These are phyloP conservation scores for Stipa capillata DNA, from an alignment of 176 grass and related monocot species.

Conservation along the genomic window DNA sequence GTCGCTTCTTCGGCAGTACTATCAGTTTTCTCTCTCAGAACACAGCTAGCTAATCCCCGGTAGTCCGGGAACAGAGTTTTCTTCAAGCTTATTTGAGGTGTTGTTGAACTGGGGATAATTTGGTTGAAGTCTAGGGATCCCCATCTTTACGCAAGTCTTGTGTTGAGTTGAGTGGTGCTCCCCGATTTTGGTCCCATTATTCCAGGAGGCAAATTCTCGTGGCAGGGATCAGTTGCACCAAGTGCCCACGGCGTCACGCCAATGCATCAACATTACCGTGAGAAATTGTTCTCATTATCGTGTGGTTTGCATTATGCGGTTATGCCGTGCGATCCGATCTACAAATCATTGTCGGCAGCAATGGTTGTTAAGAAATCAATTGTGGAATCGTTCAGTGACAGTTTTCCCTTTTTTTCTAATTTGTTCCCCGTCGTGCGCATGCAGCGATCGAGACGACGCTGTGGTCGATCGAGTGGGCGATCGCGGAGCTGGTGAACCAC, in stretches of 20 bases:
- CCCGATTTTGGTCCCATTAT: neutral
- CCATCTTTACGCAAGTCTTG: neutral
- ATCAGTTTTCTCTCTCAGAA: neutral
- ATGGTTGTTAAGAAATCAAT: neutral
- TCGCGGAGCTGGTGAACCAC: constrained; percentile 85
- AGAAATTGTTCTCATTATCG: too few species aligned
- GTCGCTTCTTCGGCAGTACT: too few species aligned
- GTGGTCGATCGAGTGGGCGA: constrained; percentile 94
- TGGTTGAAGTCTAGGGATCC: neutral
- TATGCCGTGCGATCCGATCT: too few species aligned
- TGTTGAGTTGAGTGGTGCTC: neutral
- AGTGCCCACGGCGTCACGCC: neutral
- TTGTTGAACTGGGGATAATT: too few species aligned
- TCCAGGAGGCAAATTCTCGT: neutral
- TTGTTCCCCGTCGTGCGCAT: neutral
- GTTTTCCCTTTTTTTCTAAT: neutral
- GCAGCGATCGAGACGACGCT: constrained; percentile 86
- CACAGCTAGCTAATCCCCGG: too few species aligned
- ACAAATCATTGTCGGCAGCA: too few species aligned
- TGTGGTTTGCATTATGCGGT: too few species aligned
- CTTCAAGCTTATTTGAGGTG: too few species aligned
- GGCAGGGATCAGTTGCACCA: neutral
- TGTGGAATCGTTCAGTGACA: neutral
- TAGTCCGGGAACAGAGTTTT: too few species aligned
- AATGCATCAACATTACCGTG: neutral